Conservation (phyloP, 2,329 filamentous ascomycete species). For the Rhinocladiella mackenziei region DNA sequence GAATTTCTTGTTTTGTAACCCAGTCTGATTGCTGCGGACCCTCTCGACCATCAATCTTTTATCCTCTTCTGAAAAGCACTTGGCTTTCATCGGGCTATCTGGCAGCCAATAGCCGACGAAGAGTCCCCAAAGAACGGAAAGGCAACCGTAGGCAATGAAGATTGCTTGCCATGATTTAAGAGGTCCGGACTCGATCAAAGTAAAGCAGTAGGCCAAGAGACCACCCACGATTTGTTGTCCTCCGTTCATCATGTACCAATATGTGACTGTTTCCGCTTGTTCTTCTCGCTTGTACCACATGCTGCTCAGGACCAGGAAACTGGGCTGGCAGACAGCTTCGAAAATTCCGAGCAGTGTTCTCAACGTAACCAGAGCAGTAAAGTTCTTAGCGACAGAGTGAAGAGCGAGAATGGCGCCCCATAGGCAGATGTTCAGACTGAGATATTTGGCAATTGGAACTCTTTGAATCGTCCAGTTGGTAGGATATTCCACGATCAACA, state of each 20-base stretch:
- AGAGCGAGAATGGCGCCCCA: constrained; percentile 61
- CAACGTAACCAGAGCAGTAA: constrained; percentile 56
- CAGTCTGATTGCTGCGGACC: constrained; percentile 58
- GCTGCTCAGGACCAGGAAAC: constrained; percentile 62
- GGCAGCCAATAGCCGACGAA: constrained; percentile 63
- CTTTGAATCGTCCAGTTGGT: constrained; percentile 63
- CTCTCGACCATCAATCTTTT: constrained; percentile 62
- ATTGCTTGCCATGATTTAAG: constrained; percentile 66
- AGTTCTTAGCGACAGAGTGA: constrained; percentile 60
- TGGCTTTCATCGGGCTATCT: constrained; percentile 67
- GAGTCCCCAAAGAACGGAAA: constrained; percentile 61
- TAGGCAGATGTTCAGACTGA: constrained; percentile 59
- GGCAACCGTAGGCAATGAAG: constrained; percentile 62
- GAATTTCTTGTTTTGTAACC: constrained; percentile 56
- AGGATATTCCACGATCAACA: constrained; percentile 68
- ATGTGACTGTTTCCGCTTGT: constrained; percentile 62
- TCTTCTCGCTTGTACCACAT: constrained; percentile 71
- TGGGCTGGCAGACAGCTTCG: constrained; percentile 65
- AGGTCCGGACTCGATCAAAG: constrained; percentile 50
- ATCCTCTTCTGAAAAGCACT: constrained; percentile 63
- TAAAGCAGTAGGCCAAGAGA: constrained; percentile 57
- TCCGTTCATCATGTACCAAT: constrained; percentile 77
- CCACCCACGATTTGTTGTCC: constrained; percentile 70
- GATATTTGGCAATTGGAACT: constrained; percentile 64
- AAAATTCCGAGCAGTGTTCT: constrained; percentile 67